Evolutionary conservation across 169 alveolate species (phyloP), one percentile per base, ranked within the genome.

Genomic region (Eimeria necatrix): DNA sequence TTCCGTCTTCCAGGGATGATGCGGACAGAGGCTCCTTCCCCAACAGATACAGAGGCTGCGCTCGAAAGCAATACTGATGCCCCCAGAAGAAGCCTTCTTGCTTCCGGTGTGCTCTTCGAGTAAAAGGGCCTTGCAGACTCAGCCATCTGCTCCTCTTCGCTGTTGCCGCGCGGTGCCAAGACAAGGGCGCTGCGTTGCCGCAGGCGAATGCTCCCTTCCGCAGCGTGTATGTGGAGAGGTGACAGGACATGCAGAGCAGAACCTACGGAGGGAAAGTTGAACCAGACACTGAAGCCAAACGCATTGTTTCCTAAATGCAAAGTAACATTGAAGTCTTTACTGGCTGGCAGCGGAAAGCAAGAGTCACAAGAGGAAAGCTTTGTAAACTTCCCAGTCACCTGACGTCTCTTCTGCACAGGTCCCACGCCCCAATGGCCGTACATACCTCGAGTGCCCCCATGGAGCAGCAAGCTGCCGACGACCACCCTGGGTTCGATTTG

Each of bases 401-500:
- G 68, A 56, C 0, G 20, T 56, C 20, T 56, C 68, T 56, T 56
- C 20, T 10, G 68, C 41, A 32, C 41, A 32, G 41, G 2, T 32
- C 41, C 41, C 41, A 32, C 41, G 41, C 41, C 41, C 41, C 41
- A 32, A 2, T 32, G 41, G 68, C 85, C n/a, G 20, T 10, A 52
- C 89, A 5, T 14, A 80, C 89, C 89, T 12, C 89, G 89, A 80
- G 89, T 20, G 89, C 89, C 89, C 6, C 89, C 89, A 80, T 80
- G 89, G 41, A 80, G 89, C 89, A 80, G 89, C 89, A 80, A 68
- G 20, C 89, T 80, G n/a, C 89, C 89, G 48, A 80, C 10, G 24
- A 80, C 89, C 10, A 80, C 89, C 71, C 20, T 80, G 46, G 89
- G 70, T 68, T 24, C 71, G 59, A 3, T 4, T 18, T 8, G 59